phyloP scores from a whole-genome alignment of 106 monocot species.

The Posidonia australis region DNA sequence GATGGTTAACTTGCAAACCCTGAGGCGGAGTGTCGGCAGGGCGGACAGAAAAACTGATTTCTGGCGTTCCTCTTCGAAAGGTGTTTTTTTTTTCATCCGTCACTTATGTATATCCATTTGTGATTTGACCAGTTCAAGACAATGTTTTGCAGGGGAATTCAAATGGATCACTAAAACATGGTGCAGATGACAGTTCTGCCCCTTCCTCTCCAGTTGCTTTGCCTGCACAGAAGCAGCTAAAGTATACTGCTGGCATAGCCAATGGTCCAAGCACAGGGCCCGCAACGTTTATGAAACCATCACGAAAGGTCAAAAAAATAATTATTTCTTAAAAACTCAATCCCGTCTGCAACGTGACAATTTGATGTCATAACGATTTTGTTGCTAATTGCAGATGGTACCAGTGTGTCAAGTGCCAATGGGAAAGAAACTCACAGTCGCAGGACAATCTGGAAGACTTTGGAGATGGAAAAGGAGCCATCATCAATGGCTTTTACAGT shows the following conservation, averaged over 20 bases:
- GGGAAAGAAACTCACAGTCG: conserved; percentile 53
- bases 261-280: conserved; percentile 48
- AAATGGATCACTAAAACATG: conserved; percentile 58
- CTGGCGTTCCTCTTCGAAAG: too few relatives aligned
- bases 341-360: neutral
- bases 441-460: conserved; percentile 60
- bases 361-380: neutral
- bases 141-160: conserved; percentile 26
- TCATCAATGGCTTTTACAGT: conserved; percentile 91
- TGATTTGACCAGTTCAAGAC: neutral
- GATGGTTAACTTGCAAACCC: too few relatives aligned
- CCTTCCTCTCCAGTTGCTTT: conserved; percentile 62
- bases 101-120: too few relatives aligned
- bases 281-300: conserved; percentile 25
- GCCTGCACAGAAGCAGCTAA: conserved; percentile 95
- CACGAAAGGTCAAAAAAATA: conserved; percentile 40
- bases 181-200: conserved; percentile 48
- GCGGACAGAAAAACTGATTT: too few relatives aligned
- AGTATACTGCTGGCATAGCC: conserved; percentile 84
- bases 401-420: conserved; percentile 49
- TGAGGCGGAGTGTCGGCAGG: too few relatives aligned
- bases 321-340: neutral
- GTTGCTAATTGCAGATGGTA: conserved; percentile 38
- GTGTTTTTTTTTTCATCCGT: too few relatives aligned
- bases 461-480: conserved; percentile 99